Evolutionary conservation across 441 rosid genomes (phyloP).

Genomic region (Gossypium gossypioides): DNA sequence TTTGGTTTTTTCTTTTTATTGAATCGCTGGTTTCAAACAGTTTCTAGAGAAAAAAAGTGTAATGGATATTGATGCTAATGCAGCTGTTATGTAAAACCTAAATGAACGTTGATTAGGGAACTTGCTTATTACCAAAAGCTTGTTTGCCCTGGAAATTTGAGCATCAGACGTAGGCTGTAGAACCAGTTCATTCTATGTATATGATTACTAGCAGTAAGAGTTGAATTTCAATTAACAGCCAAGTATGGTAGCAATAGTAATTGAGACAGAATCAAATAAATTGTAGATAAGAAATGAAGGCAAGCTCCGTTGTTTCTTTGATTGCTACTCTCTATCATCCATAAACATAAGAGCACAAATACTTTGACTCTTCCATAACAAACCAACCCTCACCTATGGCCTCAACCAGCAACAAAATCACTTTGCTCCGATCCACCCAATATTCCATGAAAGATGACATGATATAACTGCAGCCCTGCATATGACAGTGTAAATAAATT

Average conservation of each 20-base stretch:
- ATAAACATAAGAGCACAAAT: conserved; percentile 4
- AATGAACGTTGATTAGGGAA: not conserved
- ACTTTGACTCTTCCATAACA: not conserved
- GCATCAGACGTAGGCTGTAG: not conserved
- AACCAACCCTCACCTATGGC: conserved; percentile 58
- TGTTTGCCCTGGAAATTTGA: not conserved
- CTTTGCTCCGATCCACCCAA: conserved; percentile 46
- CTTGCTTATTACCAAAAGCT: not conserved
- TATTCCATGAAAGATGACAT: conserved; percentile 46
- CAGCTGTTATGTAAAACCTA: not conserved
- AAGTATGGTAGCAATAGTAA: not conserved
- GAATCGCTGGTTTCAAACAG: not conserved
- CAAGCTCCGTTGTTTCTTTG: not conserved
- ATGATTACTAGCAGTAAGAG: not conserved
- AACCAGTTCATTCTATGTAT: not conserved
- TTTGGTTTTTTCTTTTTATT: not conserved
- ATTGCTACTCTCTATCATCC: not conserved
- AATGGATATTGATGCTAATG: not conserved
- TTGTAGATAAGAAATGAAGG: not conserved
- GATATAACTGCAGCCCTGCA: conserved; percentile 75
- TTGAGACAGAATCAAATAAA: not conserved
- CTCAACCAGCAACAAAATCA: conserved; percentile 71
- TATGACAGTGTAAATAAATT: not conserved
- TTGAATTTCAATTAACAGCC: not conserved
- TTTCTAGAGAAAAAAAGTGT: not conserved